Evolutionary conservation across 129 eudicot species (phyloP).

Genomic region (Tagetes patula): DNA sequence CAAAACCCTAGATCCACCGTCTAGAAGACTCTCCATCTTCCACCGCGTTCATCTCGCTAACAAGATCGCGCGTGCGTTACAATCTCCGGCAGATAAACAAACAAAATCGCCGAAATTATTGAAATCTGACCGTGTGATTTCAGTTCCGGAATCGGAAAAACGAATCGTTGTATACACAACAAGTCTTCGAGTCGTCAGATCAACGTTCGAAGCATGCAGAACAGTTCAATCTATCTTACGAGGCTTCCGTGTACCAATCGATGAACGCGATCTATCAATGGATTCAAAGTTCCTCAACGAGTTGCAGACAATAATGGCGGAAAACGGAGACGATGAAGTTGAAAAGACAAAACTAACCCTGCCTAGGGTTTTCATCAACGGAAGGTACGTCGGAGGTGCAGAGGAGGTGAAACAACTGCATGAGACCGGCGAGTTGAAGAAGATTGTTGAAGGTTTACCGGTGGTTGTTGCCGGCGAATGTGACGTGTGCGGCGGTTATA

Average conservation of each 20-base stretch:
- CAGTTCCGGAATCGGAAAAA: slow-evolving; percentile 52
- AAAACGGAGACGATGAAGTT: not conserved
- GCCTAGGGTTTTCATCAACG: slow-evolving; percentile 81
- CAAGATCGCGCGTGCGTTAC: slow-evolving; percentile 49
- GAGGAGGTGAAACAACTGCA: slow-evolving; percentile 75
- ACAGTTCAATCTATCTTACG: slow-evolving; percentile 60
- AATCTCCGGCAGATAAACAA: slow-evolving; percentile 27
- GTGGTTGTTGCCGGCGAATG: slow-evolving; percentile 52
- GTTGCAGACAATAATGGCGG: slow-evolving; percentile 46
- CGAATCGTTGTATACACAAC: slow-evolving; percentile 68
- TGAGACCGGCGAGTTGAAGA: slow-evolving; percentile 86
- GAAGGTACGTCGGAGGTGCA: slow-evolving; percentile 85
- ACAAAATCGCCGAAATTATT: not conserved
- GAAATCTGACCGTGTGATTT: slow-evolving; percentile 29
- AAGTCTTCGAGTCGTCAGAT: slow-evolving; percentile 67
- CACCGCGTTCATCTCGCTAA: slow-evolving; percentile 71
- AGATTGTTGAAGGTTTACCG: slow-evolving; percentile 55
- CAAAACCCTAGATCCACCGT: slow-evolving; percentile 24
- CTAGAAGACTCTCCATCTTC: slow-evolving; percentile 44
- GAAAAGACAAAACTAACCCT: slow-evolving; percentile 48
- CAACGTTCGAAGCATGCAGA: slow-evolving; percentile 84
- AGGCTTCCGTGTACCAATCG: slow-evolving; percentile 62
- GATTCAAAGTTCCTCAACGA: slow-evolving; percentile 62
- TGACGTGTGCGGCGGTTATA: slow-evolving; percentile 67
- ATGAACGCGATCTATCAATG: slow-evolving; percentile 91